Evolutionary conservation across 176 grass and related monocot species (phyloP), one percentile per base, ranked within the genome.

Genomic region (Saccharum spontaneum): DNA sequence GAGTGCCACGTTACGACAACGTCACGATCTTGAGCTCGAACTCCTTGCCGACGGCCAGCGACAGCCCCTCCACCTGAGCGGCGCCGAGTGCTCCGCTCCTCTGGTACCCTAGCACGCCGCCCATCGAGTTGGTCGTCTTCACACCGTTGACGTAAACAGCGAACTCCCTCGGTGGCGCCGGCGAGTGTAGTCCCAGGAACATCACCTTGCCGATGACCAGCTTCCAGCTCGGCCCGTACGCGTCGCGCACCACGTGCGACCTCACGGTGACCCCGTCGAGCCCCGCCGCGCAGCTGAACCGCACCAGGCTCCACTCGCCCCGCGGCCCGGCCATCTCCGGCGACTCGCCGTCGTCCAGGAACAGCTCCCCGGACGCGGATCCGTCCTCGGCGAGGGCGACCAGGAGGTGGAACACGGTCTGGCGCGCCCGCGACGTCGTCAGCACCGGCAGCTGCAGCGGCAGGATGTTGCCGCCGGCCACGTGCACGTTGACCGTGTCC

Each of bases 401-500:
- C 8, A 95, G 49, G 52, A 95, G 86, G 71, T 95, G 82, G 73
- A 95, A 92, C 73, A 33, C 62, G n/a, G 39, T 89, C 30, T 44
- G 86, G 26, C 89, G 80, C 17, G 79, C 89, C 26, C 71, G 23
- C 16, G 75, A 34, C 2, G 93, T 90, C 1, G 93, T 98, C 11
- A 92, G 30, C 0, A 15, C 96, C 7, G 73, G 61, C 41, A 75
- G 59, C 79, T 98, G 93, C 85, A 92, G 38, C 0, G 83, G 83
- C 52, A 98, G 34, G 75, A 98, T 83, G 76, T 8, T 89, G 1
- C 91, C 96, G 26, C 89, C 89, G 7, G 76, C 72, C 0, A 98
- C 79, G 82, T 98, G 93, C 10, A 94, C 91, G 71, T 94, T 95
- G 34, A 85, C 89, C 6, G 79, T 67, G 65, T 98, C 96, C 8